phyloP scores from a whole-genome alignment of 2,329 filamentous ascomycete species.

The Hypoxylon sp. region DNA sequence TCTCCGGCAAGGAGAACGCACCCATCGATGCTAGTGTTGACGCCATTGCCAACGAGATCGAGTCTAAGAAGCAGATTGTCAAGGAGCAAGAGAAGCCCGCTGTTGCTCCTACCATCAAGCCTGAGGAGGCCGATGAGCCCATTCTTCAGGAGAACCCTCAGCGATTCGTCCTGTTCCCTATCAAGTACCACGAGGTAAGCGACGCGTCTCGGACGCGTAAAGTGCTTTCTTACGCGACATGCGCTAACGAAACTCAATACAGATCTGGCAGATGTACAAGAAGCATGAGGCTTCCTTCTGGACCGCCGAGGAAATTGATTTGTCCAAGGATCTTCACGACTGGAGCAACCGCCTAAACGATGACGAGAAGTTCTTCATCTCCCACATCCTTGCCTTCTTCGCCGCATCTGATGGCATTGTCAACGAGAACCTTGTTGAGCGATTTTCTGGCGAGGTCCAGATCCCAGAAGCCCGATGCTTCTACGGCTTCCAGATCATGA shows the following conservation, averaged over 20 bases:
- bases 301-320: constrained; percentile 99
- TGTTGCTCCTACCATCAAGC: constrained; percentile 69
- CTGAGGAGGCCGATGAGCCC: constrained; percentile 86
- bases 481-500: constrained; percentile 99
- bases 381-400: constrained; percentile 98
- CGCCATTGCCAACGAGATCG: constrained; percentile 68
- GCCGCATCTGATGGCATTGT: constrained; percentile 98
- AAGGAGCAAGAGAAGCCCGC: constrained; percentile 59
- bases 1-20: constrained; percentile 87
- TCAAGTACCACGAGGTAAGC: constrained; percentile 99
- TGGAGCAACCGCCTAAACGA: constrained; percentile 99
- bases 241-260: constrained; percentile 58
- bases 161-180: constrained; percentile 97
- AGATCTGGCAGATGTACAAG: constrained; percentile 99
- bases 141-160: constrained; percentile 95
- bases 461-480: constrained; percentile 98
- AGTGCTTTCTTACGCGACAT: constrained; percentile 62
- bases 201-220: constrained; percentile 75
- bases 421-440: constrained; percentile 99
- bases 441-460: constrained; percentile 97
- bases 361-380: constrained; percentile 98
- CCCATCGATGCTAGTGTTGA: constrained; percentile 67
- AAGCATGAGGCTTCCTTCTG: constrained; percentile 99
- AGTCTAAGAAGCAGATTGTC: constrained; percentile 71
- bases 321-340: constrained; percentile 98